Percentiles rank a stretch among this genome's conserved stretches.
phyloP scores from a whole-genome alignment of 208 protist species.

The Trypanosoma brucei region DNA sequence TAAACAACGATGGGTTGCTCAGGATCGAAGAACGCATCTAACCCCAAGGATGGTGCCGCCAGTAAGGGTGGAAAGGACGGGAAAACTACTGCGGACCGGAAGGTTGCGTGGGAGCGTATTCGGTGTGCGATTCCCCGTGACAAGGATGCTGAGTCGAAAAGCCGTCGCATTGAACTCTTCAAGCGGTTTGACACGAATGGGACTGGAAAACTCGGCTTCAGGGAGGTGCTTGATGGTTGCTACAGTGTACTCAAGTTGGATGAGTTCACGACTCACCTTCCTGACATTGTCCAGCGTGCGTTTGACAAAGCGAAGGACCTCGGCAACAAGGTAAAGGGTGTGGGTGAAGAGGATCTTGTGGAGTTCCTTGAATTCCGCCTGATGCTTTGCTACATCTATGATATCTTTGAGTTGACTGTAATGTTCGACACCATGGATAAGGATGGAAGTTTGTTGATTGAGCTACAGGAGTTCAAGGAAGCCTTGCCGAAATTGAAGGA shows the following conservation, averaged over 20 bases:
- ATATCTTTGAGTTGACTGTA: slow-evolving; percentile 59
- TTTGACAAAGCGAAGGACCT: slow-evolving; percentile 71
- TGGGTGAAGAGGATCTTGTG: slow-evolving; percentile 40
- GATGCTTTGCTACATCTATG: slow-evolving; percentile 51
- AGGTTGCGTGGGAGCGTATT: slow-evolving; percentile 40
- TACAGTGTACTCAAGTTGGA: slow-evolving; percentile 49
- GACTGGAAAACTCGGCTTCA: slow-evolving; percentile 45
- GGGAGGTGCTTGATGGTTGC: slow-evolving; percentile 55
- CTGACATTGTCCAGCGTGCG: slow-evolving; percentile 70
- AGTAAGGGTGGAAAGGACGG: neutral
- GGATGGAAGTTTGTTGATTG: slow-evolving; percentile 63
- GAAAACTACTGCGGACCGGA: slow-evolving; percentile 31
- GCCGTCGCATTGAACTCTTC: slow-evolving; percentile 61
- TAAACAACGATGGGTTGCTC: neutral
- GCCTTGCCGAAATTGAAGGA: slow-evolving; percentile 45
- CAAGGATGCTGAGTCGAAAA: slow-evolving; percentile 25
- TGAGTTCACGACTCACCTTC: slow-evolving; percentile 57
- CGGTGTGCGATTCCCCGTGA: slow-evolving; percentile 26
- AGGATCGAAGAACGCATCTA: neutral
- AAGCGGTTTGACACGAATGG: slow-evolving; percentile 62
- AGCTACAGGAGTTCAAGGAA: slow-evolving; percentile 60
- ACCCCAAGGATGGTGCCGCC: neutral
- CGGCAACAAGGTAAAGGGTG: slow-evolving; percentile 30
- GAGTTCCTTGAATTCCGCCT: slow-evolving; percentile 76
- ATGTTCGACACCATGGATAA: slow-evolving; percentile 85